Conservation (phyloP, 306 rosid genomes). For the Crotalaria pallida region DNA sequence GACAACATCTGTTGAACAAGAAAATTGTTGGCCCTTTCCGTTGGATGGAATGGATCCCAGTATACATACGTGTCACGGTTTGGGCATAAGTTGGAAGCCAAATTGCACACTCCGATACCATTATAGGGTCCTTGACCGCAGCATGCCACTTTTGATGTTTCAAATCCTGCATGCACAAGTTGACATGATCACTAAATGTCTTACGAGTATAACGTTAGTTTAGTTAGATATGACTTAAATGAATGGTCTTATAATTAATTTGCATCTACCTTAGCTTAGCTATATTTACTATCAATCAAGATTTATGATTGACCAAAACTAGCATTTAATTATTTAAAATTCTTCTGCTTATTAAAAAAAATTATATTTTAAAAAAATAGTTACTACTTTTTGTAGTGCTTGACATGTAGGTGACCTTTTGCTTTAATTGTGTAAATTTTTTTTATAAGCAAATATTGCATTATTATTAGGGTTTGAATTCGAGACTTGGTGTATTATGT, state of each 20-base stretch:
- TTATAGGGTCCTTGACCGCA: conserved; percentile 67
- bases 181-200: background rate
- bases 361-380: no score
- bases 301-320: background rate
- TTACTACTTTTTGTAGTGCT: no score
- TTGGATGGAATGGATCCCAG: conserved; percentile 63
- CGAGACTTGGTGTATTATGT: no score
- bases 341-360: no score
- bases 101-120: conserved; percentile 52
- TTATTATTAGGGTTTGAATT: no score
- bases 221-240: background rate
- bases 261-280: background rate
- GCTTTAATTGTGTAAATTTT: no score
- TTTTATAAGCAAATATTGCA: no score
- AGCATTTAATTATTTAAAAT: no score
- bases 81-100: conserved; percentile 44
- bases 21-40: conserved; percentile 43
- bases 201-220: no score
- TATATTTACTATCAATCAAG: background rate
- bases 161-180: conserved; percentile 38
- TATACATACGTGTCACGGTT: conserved; percentile 40
- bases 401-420: no score
- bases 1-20: conserved; percentile 37
- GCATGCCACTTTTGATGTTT: conserved; percentile 44
- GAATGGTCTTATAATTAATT: background rate